Conservation (phyloP, 2,329 filamentous ascomycete genomes). For the Septoria linicola region DNA sequence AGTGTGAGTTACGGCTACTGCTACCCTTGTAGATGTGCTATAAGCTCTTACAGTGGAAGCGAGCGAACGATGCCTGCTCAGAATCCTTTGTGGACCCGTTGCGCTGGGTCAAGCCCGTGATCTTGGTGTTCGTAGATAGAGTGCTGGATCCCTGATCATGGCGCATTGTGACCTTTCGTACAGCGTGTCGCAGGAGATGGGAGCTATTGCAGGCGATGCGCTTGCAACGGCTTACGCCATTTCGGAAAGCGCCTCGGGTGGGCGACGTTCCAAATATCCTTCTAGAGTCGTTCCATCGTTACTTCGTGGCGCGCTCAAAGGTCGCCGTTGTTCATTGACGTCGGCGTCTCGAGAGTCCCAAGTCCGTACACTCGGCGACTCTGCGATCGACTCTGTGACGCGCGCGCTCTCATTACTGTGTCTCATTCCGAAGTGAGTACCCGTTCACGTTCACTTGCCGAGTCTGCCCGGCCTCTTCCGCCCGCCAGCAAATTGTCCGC, state of each 20-base stretch:
- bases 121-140: conserved; percentile 1
- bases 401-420: neutral
- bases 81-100: too few relatives aligned
- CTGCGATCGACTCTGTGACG: neutral
- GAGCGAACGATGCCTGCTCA: neutral
- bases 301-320: conserved; percentile 2
- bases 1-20: neutral
- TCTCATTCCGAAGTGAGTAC: conserved; percentile 1
- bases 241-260: neutral
- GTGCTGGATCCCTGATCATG: neutral
- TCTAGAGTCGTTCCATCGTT: conserved; percentile 2
- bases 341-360: neutral
- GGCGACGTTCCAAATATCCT: conserved; percentile 2
- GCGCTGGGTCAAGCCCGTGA: neutral
- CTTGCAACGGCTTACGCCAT: too few relatives aligned
- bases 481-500: conserved; percentile 1
- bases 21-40: neutral
- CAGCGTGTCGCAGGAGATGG: neutral
- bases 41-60: neutral
- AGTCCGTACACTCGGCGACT: neutral
- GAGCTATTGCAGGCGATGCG: too few relatives aligned
- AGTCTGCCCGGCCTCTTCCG: conserved; percentile 3
- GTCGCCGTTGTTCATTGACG: neutral
- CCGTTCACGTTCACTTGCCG: neutral
- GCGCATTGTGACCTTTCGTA: neutral